These are phyloP conservation scores for Candida ulmi DNA, from an alignment of 805 yeast genomes.

Conservation along the genomic window DNA sequence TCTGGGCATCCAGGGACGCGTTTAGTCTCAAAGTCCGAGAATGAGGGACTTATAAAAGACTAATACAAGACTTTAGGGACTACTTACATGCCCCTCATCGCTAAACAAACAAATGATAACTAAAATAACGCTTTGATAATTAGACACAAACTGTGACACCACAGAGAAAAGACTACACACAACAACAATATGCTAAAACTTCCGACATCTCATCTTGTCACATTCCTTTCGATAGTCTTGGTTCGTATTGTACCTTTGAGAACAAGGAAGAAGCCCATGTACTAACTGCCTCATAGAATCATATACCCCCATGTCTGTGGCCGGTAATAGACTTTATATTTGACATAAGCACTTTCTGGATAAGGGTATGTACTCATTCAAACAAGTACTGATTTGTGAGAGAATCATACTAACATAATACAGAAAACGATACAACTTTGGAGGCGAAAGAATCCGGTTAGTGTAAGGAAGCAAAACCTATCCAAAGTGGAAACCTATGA, in stretches of 20 bases:
- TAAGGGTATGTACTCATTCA: constrained; percentile 11
- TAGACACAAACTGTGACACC: too few species aligned
- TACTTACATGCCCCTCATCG: too few species aligned
- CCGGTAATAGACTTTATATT: constrained; percentile 32
- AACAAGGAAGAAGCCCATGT: not conserved
- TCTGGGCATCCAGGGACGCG: too few species aligned
- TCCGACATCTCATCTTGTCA: not conserved
- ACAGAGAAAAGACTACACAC: too few species aligned
- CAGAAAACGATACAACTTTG: constrained; percentile 17
- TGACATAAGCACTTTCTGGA: constrained; percentile 40
- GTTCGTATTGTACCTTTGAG: not conserved
- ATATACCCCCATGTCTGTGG: constrained; percentile 38
- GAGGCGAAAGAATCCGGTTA: constrained; percentile 35
- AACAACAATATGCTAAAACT: not conserved
- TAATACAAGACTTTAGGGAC: too few species aligned
- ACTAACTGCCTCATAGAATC: constrained; percentile 21
- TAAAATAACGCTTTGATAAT: too few species aligned
- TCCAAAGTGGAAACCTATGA: constrained; percentile 51
- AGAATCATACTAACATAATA: not conserved
- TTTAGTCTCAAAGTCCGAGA: too few species aligned
- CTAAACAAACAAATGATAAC: too few species aligned
- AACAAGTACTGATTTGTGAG: not conserved
- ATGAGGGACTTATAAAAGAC: too few species aligned
- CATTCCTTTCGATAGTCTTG: not conserved
- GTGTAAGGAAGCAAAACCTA: constrained; percentile 42